Percentiles rank a stretch among this genome's conserved stretches.
phyloP scores from a whole-genome alignment of 805 yeast species.

The Candida gorgasii region DNA sequence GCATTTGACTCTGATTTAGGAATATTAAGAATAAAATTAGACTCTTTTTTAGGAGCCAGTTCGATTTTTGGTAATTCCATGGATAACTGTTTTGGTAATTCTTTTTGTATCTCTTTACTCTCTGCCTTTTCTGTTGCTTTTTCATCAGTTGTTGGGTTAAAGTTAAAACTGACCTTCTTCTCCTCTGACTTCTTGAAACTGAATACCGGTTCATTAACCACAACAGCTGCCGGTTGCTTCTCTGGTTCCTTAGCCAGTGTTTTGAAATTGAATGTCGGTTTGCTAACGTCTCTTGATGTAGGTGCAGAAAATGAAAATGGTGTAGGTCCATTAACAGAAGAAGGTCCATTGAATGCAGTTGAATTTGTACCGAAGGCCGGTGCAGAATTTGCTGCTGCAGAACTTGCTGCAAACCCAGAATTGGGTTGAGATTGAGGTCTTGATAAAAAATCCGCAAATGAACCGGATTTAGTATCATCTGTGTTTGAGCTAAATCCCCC shows the following conservation, averaged over 20 bases:
- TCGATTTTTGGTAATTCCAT: neutral
- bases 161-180: neutral
- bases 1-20: too few relatives aligned
- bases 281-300: neutral
- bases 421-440: neutral
- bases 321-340: too few relatives aligned
- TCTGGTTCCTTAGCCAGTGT: too few relatives aligned
- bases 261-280: neutral
- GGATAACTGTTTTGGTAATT: too few relatives aligned
- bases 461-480: constrained; percentile 14
- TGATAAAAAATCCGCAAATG: constrained; percentile 17
- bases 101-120: too few relatives aligned
- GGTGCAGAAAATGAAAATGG: neutral
- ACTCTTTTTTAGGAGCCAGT: too few relatives aligned
- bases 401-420: neutral
- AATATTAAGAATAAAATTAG: neutral
- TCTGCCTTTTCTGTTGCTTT: neutral
- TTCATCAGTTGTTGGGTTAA: neutral
- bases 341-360: neutral
- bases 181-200: neutral
- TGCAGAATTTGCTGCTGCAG: neutral
- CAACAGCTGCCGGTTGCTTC: constrained; percentile 4
- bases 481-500: neutral
- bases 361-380: too few relatives aligned
- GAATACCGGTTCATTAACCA: constrained; percentile 2